Conservation (phyloP, 169 alveolate species). For the Besnoitia besnoiti region DNA sequence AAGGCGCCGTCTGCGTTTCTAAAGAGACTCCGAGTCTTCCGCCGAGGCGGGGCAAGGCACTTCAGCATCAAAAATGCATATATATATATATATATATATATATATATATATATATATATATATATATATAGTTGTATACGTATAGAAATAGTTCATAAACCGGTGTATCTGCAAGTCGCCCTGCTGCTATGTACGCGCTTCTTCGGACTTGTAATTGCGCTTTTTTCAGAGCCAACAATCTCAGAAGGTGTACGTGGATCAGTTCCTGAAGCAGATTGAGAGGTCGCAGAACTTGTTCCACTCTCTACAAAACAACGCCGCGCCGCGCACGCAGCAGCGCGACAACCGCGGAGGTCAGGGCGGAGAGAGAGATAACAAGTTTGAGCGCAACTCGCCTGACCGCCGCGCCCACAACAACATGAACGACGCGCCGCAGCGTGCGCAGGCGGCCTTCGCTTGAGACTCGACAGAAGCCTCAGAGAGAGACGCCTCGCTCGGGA, state of each 20-base stretch:
- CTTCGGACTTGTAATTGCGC: neutral
- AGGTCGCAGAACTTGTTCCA: neutral
- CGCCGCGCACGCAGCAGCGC: neutral
- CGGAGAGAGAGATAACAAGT: neutral
- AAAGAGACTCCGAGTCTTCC: too few relatives aligned
- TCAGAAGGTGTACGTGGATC: constrained; percentile 32
- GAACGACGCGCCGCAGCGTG: neutral
- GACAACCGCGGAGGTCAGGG: neutral
- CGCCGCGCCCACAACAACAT: neutral
- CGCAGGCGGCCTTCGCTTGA: neutral
- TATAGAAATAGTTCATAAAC: neutral
- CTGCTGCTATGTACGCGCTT: neutral
- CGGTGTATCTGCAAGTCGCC: neutral
- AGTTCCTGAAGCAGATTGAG: constrained; percentile 41
- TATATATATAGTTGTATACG: neutral
- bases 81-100: neutral
- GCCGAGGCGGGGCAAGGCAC: too few relatives aligned
- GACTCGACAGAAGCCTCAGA: neutral
- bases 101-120: neutral
- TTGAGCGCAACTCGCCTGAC: neutral
- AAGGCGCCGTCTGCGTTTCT: too few relatives aligned
- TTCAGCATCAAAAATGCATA: too few relatives aligned
- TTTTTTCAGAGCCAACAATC: constrained; percentile 29
- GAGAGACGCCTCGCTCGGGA: too few relatives aligned
- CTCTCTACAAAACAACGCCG: neutral